phyloP scores from a whole-genome alignment of 257 asterid species.

The Salvia miltiorrhiza region DNA sequence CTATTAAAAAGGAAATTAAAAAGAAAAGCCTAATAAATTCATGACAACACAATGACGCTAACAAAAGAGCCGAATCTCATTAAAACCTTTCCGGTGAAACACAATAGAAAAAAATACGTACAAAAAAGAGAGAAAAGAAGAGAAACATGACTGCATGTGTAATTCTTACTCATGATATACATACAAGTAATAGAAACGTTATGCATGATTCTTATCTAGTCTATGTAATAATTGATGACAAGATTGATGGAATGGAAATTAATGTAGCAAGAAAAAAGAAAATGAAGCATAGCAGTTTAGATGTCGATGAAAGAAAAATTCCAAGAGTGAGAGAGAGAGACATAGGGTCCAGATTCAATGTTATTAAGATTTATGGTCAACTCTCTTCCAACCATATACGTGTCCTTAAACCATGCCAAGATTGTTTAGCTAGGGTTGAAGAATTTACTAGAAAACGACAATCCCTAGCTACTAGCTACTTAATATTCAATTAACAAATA shows the following conservation, averaged over 20 bases:
- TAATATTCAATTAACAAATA: constrained; percentile 7
- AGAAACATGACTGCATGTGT: too few species aligned
- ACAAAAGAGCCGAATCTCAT: too few species aligned
- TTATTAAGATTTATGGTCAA: constrained; percentile 3
- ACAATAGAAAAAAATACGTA: too few species aligned
- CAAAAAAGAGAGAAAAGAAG: too few species aligned
- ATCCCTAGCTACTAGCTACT: neutral
- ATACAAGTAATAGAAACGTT: neutral
- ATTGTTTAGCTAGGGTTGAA: neutral
- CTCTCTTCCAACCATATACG: constrained; percentile 10
- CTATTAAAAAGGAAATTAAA: too few species aligned
- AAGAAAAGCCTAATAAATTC: too few species aligned
- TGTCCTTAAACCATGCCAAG: constrained; percentile 4
- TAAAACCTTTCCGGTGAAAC: too few species aligned
- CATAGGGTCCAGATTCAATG: constrained; percentile 27
- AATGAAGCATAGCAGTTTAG: neutral
- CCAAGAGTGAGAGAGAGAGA: neutral
- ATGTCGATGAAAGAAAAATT: neutral
- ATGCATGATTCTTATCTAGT: neutral
- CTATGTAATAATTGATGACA: neutral
- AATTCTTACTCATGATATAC: too few species aligned
- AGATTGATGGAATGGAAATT: constrained; percentile 11
- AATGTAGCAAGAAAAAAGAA: constrained; percentile 1
- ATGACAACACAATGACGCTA: too few species aligned
- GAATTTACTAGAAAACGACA: constrained; percentile 8